Evolutionary conservation across 139 green algal genomes (phyloP).

Genomic region (Astrephomene gubernaculifera): DNA sequence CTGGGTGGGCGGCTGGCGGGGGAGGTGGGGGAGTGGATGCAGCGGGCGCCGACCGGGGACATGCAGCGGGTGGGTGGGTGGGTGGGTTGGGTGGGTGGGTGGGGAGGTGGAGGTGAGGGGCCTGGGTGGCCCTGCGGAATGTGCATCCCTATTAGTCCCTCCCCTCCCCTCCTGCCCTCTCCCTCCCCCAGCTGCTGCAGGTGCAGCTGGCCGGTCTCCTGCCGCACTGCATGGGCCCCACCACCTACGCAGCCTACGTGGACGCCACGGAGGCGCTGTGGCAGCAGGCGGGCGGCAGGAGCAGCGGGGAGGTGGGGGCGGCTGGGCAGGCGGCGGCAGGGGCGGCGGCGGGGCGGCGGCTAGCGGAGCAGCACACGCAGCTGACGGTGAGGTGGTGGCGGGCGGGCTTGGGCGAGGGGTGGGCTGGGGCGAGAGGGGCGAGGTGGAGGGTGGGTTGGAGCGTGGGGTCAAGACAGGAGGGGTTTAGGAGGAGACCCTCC

Average conservation of each 20-base stretch:
- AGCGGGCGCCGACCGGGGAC: background rate
- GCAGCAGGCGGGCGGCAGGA: background rate
- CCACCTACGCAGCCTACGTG: background rate
- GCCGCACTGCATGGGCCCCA: slow-evolving; percentile 26
- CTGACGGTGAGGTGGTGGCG: slow-evolving; percentile 14
- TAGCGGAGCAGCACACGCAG: background rate
- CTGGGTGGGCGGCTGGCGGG: background rate
- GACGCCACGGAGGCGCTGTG: slow-evolving; percentile 7
- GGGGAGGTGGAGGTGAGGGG: background rate
- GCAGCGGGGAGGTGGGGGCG: too few relatives aligned
- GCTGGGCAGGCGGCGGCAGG: too few relatives aligned
- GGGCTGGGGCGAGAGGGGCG: background rate
- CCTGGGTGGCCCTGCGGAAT: background rate
- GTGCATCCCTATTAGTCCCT: background rate
- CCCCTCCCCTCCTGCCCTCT: background rate
- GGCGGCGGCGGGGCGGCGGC: background rate
- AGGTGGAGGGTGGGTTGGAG: background rate
- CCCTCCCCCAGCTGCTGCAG: slow-evolving; percentile 5
- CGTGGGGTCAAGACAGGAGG: background rate
- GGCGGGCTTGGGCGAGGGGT: background rate
- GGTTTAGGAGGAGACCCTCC: background rate
- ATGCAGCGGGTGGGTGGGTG: background rate
- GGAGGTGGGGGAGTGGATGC: background rate
- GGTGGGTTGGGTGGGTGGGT: background rate
- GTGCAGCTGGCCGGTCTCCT: slow-evolving; percentile 8